phyloP scores from a whole-genome alignment of 768 basidiomycete species.

The Russula sp. region DNA sequence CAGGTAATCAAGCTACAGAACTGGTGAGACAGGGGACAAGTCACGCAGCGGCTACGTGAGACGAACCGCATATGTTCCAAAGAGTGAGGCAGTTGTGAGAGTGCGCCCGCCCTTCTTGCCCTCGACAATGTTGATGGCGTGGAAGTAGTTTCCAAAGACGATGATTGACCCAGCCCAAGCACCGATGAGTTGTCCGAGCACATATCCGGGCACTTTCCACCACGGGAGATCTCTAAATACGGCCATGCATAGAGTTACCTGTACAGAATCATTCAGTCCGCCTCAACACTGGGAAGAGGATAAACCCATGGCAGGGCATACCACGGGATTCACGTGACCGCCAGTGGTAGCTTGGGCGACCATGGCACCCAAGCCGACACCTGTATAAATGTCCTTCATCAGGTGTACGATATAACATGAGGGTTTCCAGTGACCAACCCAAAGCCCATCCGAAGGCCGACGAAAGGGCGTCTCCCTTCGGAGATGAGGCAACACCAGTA shows the following conservation, averaged over 20 bases:
- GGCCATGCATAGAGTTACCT: constrained; percentile 71
- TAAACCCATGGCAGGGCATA: neutral
- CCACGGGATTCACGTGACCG: constrained; percentile 52
- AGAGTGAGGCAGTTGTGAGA: constrained; percentile 54
- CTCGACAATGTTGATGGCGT: constrained; percentile 63
- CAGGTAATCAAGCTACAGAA: constrained; percentile 42
- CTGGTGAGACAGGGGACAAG: constrained; percentile 1
- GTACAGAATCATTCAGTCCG: neutral
- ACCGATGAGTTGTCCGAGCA: constrained; percentile 61
- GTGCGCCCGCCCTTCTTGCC: constrained; percentile 56
- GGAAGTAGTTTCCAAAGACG: constrained; percentile 62
- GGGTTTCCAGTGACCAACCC: constrained; percentile 18
- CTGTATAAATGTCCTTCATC: constrained; percentile 32
- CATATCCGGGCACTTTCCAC: constrained; percentile 73
- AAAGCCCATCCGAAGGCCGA: constrained; percentile 31
- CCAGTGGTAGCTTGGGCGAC: constrained; percentile 63
- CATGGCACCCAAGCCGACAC: constrained; percentile 67
- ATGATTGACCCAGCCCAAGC: constrained; percentile 55
- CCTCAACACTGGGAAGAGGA: neutral
- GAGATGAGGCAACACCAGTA: constrained; percentile 30
- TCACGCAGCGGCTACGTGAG: neutral
- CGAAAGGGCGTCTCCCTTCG: constrained; percentile 32
- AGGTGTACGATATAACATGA: neutral
- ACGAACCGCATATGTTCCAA: constrained; percentile 60
- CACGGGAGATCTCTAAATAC: constrained; percentile 72